These are phyloP conservation scores for Brettanomyces sp. DNA, from an alignment of 805 yeast genomes.

Conservation along the genomic window DNA sequence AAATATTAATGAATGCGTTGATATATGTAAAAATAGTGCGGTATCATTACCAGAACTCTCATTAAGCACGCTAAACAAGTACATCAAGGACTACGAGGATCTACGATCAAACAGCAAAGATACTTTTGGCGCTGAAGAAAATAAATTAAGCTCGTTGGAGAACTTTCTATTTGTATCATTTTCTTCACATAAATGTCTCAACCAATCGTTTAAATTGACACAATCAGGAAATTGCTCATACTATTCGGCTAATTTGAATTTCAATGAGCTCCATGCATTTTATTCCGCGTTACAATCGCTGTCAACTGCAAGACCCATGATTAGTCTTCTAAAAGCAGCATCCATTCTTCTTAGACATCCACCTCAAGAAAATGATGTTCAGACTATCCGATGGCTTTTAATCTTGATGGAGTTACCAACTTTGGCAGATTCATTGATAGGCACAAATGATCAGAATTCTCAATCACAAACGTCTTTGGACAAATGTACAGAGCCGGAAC, in stretches of 20 bases:
- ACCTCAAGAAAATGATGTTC: conserved; percentile 29
- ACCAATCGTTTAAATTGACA: conserved; percentile 42
- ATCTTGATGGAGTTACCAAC: conserved; percentile 65
- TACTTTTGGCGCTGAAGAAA: no score
- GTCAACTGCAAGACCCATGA: conserved; percentile 56
- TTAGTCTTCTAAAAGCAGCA: conserved; percentile 42
- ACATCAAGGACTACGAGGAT: background rate
- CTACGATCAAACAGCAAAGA: no score
- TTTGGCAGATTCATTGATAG: conserved; percentile 37
- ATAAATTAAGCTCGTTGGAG: conserved; percentile 32
- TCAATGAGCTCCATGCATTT: conserved; percentile 33
- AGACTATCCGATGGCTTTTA: conserved; percentile 47
- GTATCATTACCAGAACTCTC: background rate
- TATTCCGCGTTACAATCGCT: conserved; percentile 38
- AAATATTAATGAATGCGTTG: background rate
- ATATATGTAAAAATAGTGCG: no score
- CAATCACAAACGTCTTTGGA: background rate
- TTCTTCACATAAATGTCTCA: conserved; percentile 36
- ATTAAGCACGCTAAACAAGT: background rate
- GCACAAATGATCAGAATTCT: conserved; percentile 10
- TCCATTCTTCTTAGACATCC: conserved; percentile 46
- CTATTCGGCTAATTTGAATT: conserved; percentile 43
- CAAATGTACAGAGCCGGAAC: conserved; percentile 13
- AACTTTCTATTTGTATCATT: conserved; percentile 37
- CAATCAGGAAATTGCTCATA: conserved; percentile 14